phyloP scores from a whole-genome alignment of 208 protist species.

The Wallacemonas sp. region DNA sequence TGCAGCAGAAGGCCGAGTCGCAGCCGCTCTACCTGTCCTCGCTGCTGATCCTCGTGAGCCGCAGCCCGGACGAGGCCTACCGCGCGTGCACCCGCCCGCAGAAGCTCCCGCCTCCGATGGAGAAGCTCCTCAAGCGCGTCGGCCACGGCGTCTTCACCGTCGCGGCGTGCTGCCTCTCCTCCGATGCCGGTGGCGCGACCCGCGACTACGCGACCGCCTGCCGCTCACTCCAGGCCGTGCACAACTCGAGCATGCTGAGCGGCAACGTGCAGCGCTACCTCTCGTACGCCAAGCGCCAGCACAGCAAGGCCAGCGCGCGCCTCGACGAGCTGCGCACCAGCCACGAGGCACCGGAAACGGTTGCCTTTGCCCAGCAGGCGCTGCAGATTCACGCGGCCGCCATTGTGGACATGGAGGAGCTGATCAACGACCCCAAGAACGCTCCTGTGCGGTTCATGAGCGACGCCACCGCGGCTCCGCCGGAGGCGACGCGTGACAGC shows the following conservation, averaged over 20 bases:
- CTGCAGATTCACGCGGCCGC: conserved; percentile 1
- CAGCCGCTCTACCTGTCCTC: conserved; percentile 25
- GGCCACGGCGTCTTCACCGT: conserved; percentile 34
- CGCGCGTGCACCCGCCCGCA: background rate
- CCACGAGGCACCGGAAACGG: background rate
- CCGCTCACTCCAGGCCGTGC: conserved; percentile 23
- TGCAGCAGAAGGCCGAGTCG: conserved; percentile 16
- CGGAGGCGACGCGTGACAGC: background rate
- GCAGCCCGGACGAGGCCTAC: conserved; percentile 11
- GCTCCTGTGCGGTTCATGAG: conserved; percentile 18
- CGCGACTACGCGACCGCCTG: conserved; percentile 10
- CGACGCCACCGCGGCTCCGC: background rate
- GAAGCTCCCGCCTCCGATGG: conserved; percentile 18
- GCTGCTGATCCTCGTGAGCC: conserved; percentile 22
- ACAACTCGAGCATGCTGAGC: conserved; percentile 20
- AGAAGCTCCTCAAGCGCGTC: conserved; percentile 27
- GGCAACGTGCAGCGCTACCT: conserved; percentile 29
- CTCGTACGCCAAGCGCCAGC: conserved; percentile 15
- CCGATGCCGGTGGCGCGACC: background rate
- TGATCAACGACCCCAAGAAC: conserved; percentile 19
- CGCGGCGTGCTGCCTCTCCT: conserved; percentile 21
- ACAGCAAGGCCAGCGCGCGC: conserved; percentile 4
- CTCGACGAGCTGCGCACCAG: background rate
- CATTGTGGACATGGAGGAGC: conserved; percentile 6
- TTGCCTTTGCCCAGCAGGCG: conserved; percentile 6